Evolutionary conservation across 441 rosid genomes (phyloP), one percentile per base, ranked within the genome.

Genomic region (Gossypium schwendimanii): DNA sequence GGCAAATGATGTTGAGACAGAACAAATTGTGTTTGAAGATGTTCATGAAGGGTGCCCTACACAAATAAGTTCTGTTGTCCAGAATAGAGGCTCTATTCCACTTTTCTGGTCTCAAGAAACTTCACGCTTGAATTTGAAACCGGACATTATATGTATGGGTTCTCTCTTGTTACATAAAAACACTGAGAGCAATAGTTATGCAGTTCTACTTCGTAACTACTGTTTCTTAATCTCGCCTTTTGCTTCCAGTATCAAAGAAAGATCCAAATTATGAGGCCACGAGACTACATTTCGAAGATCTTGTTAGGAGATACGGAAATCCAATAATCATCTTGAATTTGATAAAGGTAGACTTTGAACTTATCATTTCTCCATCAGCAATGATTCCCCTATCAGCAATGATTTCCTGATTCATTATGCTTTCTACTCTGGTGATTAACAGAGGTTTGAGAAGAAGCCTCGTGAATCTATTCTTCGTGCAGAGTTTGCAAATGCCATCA

Each of bases 1-100:
- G 47, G 96, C 96, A 72, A 90, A 90, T 83, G 96, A 90, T 77
- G 96, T 90, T 4, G 96, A 90, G 84, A 90, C 91, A n/a, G 96
- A 90, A 69, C 96, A 90, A 75, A 90, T 90, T 70, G 87, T 90
- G 60, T 80, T 80, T 77, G 93, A 88, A 80, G 89, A 90, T 73
- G 83, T 76, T 79, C 84, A 83, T 72, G 96, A 81, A 73, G 88
- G 83, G 67, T 68, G 71, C 36, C 82, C 85, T 0, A 69, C 72
- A 73, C 83, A 86, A 59, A 85, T 88, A 76, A 90, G 89, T 76
- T 90, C 96, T 70, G 86, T 86, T 53, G 87, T 87, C 70, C 96
- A 90, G 82, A 85, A 78, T 63, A 88, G 96, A 63, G 96, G 96
- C 58, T 90, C 96, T 0, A 90, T 90, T 75, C 96, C 96, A 71